phyloP scores from a whole-genome alignment of 2,329 filamentous ascomycete genomes.

The Lasiodiplodia hormozganensis region DNA sequence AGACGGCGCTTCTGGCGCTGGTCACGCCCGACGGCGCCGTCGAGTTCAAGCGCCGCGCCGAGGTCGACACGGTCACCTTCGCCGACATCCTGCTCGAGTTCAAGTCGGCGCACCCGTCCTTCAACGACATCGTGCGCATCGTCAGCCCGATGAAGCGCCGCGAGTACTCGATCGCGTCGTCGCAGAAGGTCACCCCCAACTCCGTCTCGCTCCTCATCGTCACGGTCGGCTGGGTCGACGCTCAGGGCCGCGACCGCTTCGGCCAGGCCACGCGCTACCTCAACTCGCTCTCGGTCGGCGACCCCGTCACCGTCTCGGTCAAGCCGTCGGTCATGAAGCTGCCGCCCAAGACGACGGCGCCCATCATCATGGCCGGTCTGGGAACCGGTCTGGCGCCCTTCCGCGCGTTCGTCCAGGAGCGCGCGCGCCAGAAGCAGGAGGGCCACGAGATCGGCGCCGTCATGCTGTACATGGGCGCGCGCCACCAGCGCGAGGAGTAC shows the following conservation, averaged over 20 bases:
- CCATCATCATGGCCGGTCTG: slow-evolving; percentile 98
- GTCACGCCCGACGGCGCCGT: slow-evolving; percentile 79
- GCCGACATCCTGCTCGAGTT: slow-evolving; percentile 91
- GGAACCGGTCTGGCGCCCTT: slow-evolving; percentile 98
- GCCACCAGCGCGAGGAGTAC: slow-evolving; percentile 98
- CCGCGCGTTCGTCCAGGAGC: slow-evolving; percentile 98
- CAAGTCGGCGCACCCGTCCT: slow-evolving; percentile 82
- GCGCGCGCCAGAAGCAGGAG: slow-evolving; percentile 96
- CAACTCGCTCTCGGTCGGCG: slow-evolving; percentile 74
- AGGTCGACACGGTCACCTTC: slow-evolving; percentile 90
- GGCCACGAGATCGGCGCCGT: slow-evolving; percentile 94
- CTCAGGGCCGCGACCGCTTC: slow-evolving; percentile 84
- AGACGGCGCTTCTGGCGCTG: slow-evolving; percentile 77
- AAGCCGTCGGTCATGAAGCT: slow-evolving; percentile 99
- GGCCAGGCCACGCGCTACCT: slow-evolving; percentile 95
- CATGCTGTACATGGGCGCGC: slow-evolving; percentile 93
- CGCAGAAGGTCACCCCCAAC: slow-evolving; percentile 89
- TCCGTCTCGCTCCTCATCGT: slow-evolving; percentile 96
- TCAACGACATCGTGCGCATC: slow-evolving; percentile 88
- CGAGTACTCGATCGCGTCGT: slow-evolving; percentile 99
- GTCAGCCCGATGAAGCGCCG: slow-evolving; percentile 92
- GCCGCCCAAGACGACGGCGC: slow-evolving; percentile 83
- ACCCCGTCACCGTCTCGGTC: slow-evolving; percentile 86
- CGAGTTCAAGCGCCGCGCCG: slow-evolving; percentile 90
- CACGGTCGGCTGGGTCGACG: slow-evolving; percentile 93